Conservation (phyloP, 129 eudicot genomes). For the Logfia minima region DNA sequence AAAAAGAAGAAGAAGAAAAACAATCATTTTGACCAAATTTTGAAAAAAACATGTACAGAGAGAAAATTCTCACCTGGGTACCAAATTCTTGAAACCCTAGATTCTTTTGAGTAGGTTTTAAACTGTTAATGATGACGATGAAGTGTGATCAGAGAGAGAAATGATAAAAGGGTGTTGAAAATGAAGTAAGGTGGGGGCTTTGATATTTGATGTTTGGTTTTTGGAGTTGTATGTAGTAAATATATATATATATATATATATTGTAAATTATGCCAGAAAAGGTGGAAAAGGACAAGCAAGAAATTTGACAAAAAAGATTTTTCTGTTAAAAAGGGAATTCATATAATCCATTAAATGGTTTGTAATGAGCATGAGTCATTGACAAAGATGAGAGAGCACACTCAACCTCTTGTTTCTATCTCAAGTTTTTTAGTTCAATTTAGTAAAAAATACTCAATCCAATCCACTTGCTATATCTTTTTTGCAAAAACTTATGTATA, state of each 20-base stretch:
- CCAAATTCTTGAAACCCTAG: slow-evolving; percentile 39
- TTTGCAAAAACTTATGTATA: slow-evolving; percentile 14
- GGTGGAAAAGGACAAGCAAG: slow-evolving; percentile 23
- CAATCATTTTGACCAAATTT: background rate
- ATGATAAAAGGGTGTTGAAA: slow-evolving; percentile 25
- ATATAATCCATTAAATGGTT: slow-evolving; percentile 11
- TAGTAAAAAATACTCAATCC: slow-evolving; percentile 28
- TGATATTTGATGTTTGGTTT: slow-evolving; percentile 20
- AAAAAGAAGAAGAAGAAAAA: background rate
- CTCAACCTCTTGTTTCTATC: slow-evolving; percentile 16
- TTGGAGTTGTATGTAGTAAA: background rate
- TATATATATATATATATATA: too few species aligned
- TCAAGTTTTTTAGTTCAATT: slow-evolving; percentile 25
- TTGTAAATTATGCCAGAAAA: slow-evolving; percentile 14
- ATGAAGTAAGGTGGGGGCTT: slow-evolving; percentile 38
- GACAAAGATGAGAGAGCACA: background rate
- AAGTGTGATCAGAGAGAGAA: slow-evolving; percentile 31
- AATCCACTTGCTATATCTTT: slow-evolving; percentile 26
- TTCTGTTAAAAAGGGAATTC: slow-evolving; percentile 19
- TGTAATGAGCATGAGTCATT: background rate
- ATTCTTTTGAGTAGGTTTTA: slow-evolving; percentile 19
- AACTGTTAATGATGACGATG: slow-evolving; percentile 6
- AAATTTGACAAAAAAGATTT: slow-evolving; percentile 26
- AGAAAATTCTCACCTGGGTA: slow-evolving; percentile 37
- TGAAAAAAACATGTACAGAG: background rate